These are phyloP conservation scores for Fusarium chaquense DNA, from an alignment of 2,329 filamentous ascomycete species.

Conservation along the genomic window DNA sequence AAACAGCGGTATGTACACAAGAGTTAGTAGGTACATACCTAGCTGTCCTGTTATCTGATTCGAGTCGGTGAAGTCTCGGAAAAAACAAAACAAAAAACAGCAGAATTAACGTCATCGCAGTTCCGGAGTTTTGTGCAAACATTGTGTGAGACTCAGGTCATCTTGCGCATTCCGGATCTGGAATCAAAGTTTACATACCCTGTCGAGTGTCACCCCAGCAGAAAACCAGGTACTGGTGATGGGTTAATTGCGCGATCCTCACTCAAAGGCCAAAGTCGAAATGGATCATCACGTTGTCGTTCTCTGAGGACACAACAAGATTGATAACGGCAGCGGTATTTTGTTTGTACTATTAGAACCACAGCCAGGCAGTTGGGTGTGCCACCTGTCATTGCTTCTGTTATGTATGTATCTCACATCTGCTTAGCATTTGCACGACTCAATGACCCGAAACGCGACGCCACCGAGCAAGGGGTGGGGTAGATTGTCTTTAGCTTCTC, in stretches of 20 bases:
- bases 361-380: conserved; percentile 36
- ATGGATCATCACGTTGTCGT: conserved; percentile 4
- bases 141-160: conserved; percentile 35
- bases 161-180: conserved; percentile 8
- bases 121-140: conserved; percentile 13
- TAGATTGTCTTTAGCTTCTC: conserved; percentile 18
- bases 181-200: neutral
- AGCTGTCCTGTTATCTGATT: conserved; percentile 9
- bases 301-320: conserved; percentile 27
- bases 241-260: neutral
- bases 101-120: conserved; percentile 36
- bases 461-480: conserved; percentile 41
- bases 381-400: conserved; percentile 27
- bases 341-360: conserved; percentile 20
- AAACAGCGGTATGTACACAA: conserved; percentile 30
- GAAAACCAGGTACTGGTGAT: neutral
- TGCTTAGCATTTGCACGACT: conserved; percentile 30
- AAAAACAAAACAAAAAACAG: conserved; percentile 39
- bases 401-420: conserved; percentile 31
- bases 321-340: conserved; percentile 43
- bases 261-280: neutral
- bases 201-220: neutral
- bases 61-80: conserved; percentile 49
- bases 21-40: neutral
- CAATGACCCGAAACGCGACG: conserved; percentile 40